Conservation (phyloP, 2,329 filamentous ascomycete species). For the Monilinia fructicola region DNA sequence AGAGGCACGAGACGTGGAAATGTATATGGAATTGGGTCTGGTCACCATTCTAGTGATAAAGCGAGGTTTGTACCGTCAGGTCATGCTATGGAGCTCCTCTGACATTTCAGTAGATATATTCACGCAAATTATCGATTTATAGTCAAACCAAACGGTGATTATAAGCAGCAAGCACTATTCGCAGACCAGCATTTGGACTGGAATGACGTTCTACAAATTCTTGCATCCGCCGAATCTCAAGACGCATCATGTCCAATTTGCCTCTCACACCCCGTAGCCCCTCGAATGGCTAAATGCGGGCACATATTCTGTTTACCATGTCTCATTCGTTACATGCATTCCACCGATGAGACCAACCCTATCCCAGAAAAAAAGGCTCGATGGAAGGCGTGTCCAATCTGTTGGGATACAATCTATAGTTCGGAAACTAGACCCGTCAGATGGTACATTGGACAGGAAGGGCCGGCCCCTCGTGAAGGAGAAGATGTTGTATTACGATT, state of each 20-base stretch:
- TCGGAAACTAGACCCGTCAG: slow-evolving; percentile 85
- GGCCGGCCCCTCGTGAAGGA: slow-evolving; percentile 74
- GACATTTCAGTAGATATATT: slow-evolving; percentile 61
- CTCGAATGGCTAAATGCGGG: slow-evolving; percentile 94
- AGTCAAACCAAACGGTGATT: slow-evolving; percentile 78
- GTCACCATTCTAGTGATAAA: slow-evolving; percentile 88
- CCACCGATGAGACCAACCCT: slow-evolving; percentile 64
- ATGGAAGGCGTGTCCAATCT: slow-evolving; percentile 96
- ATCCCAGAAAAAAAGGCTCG: slow-evolving; percentile 66
- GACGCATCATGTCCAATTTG: slow-evolving; percentile 90
- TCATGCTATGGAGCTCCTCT: not conserved
- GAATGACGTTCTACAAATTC: slow-evolving; percentile 84
- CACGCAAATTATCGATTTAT: slow-evolving; percentile 98
- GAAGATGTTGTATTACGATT: slow-evolving; percentile 87
- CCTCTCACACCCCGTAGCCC: slow-evolving; percentile 85
- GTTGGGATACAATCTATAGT: slow-evolving; percentile 90
- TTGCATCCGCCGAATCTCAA: slow-evolving; percentile 88
- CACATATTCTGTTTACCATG: slow-evolving; percentile 97
- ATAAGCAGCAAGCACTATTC: slow-evolving; percentile 76
- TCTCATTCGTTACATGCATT: slow-evolving; percentile 92
- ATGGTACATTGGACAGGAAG: slow-evolving; percentile 89
- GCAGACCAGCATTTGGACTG: slow-evolving; percentile 89
- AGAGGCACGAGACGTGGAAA: slow-evolving; percentile 61
- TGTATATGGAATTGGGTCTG: slow-evolving; percentile 82
- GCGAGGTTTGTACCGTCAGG: slow-evolving; percentile 61